Conservation (phyloP, 805 yeast genomes). For the Candida broadrunensis region DNA sequence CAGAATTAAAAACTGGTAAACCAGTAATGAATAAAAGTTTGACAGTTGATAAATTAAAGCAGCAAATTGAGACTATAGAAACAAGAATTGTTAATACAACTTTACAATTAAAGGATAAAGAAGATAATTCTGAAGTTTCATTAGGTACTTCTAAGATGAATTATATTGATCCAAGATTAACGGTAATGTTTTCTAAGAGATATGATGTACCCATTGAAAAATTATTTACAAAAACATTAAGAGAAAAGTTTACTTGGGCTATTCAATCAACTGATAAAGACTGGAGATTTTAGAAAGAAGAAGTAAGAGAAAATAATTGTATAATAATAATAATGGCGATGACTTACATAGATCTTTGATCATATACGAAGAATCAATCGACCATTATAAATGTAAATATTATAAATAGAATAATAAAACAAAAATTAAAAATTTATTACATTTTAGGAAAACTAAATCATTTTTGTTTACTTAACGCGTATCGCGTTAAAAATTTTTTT, state of each 20-base stretch:
- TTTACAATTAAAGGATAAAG: slow-evolving; percentile 83
- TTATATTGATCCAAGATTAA: slow-evolving; percentile 90
- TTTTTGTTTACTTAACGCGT: too few relatives aligned
- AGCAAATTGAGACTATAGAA: slow-evolving; percentile 70
- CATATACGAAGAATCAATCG: too few relatives aligned
- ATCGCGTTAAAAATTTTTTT: too few relatives aligned
- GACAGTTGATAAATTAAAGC: slow-evolving; percentile 67
- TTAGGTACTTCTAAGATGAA: slow-evolving; percentile 91
- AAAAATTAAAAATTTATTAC: too few relatives aligned
- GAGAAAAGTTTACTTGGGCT: slow-evolving; percentile 96
- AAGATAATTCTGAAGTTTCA: slow-evolving; percentile 91
- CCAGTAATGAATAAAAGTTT: slow-evolving; percentile 47
- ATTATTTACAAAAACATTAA: slow-evolving; percentile 81
- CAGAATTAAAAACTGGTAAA: slow-evolving; percentile 58
- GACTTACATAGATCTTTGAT: too few relatives aligned
- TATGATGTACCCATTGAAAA: slow-evolving; percentile 89
- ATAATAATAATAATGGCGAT: too few relatives aligned
- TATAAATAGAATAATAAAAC: too few relatives aligned
- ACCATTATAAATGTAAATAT: too few relatives aligned
- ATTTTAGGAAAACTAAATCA: too few relatives aligned
- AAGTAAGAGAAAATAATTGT: too few relatives aligned
- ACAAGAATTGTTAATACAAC: slow-evolving; percentile 65
- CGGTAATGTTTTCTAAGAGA: slow-evolving; percentile 85
- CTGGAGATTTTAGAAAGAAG: slow-evolving; percentile 67
- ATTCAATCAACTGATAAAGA: slow-evolving; percentile 83